Evolutionary conservation across 345 rosid species (phyloP), one percentile per base, ranked within the genome.

Genomic region (Syzygium aromaticum): DNA sequence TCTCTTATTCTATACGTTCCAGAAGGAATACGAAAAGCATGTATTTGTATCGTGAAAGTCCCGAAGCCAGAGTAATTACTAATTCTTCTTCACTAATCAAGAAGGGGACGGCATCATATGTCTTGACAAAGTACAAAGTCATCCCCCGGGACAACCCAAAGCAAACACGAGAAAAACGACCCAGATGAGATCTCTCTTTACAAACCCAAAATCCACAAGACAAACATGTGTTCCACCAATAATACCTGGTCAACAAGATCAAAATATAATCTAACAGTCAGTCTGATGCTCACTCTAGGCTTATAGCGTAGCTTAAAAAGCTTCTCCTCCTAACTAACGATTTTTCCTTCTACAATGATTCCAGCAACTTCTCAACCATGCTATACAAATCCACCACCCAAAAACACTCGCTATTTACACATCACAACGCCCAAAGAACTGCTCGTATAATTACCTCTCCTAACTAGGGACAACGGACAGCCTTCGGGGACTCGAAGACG

Each of bases 401-500:
- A 52, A 78, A 63, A 7, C 59, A 54, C 87, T 86, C 83, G 25
- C 63, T 89, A 89, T 89, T 51, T 84, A 89, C 90, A 89, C 27
- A 73, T 38, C 77, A 14, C 19, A 49, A 51, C 43, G 78, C 17
- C 61, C 80, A 22, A 61, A 11, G 56, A 63, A 87, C 15, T 53
- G 51, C 10, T 46, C 61, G 52, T 51, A 80, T 27, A 54, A 23
- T 33, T 38, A 85, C 86, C 73, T 52, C 84, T 59, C 27, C 82
- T 73, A 73, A 38, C 82, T 38, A 73, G 82, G 82, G 49, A 73
- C 49, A 22, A 38, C 5, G 49, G 82, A 73, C 82, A 73, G 23
- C 82, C 82, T 22, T 90, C 46, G 89, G 85, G 91, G 92, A 84
- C 89, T 92, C 8, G 93, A 91, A 85, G 91, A 87, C 17, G 93